Evolutionary conservation across 306 rosid genomes (phyloP), one percentile per base, ranked within the genome.

Genomic region (Cicer arietinum): DNA sequence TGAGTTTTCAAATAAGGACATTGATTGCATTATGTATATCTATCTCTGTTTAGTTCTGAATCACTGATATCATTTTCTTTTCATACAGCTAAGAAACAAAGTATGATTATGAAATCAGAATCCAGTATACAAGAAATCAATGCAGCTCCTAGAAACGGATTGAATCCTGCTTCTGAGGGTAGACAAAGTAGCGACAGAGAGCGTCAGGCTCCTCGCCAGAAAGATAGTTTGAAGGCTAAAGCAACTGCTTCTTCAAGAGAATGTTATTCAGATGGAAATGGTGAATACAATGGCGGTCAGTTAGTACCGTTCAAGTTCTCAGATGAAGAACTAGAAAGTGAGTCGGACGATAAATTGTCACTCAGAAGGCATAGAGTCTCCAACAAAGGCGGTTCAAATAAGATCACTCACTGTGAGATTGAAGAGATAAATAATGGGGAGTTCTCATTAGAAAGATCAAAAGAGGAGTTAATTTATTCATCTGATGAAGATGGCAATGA

Each of bases 41-140:
- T 56, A 53, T 35, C 56, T 64, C 54, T 54, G 43, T 57, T 0
- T 56, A 13, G 61, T 63, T 85, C 20, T 68, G 18, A 68, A 51
- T 46, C 61, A 53, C 63, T 81, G 47, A 69, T 71, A 48, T 76
- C 42, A 20, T 77, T 73, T 66, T 60, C 17, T 47, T 73, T 61
- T 81, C 74, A 76, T 68, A 60, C 92, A 95, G 99, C 97, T 41
- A 90, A 92, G 76, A 84, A 53, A 62, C 86, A 54, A 47, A 70
- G 77, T 57, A 81, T 42, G 71, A 22, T 44, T 50, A 79, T 45
- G 71, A 85, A 76, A 67, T 37, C 54, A n/a, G 79, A 56, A 43
- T 51, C 89, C 25, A 47, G 84, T 45, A 7, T 40, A 77, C 84
- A 65, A 78, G 83, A 79, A 79, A 74, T 59, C 8, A 84, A 68